Conservation (phyloP, 106 monocot genomes). For the Dendrobium officinale region DNA sequence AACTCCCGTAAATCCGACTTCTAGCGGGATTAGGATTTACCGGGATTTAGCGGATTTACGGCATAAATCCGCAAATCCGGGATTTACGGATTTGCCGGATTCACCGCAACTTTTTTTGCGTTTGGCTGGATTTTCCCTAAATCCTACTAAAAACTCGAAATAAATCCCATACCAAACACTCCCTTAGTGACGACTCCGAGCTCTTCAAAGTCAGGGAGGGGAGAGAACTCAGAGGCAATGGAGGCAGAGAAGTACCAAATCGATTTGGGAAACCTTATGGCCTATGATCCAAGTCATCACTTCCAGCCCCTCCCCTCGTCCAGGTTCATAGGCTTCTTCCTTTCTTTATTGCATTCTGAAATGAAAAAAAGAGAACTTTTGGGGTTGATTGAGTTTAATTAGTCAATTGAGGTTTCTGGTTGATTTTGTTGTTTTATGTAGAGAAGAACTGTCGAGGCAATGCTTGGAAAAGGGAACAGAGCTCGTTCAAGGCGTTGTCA, state of each 20-base stretch:
- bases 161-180: too few relatives aligned
- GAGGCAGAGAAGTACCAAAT: conserved; percentile 34
- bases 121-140: too few relatives aligned
- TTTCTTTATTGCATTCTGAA: neutral
- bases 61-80: too few relatives aligned
- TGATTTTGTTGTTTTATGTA: conserved; percentile 8
- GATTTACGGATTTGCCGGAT: too few relatives aligned
- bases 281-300: conserved; percentile 55
- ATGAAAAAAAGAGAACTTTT: neutral
- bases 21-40: too few relatives aligned
- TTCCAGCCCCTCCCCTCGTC: conserved; percentile 41
- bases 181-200: neutral
- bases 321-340: conserved; percentile 18
- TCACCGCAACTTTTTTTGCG: too few relatives aligned
- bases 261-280: conserved; percentile 83
- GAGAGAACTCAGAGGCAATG: conserved; percentile 1
- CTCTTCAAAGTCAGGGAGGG: too few relatives aligned
- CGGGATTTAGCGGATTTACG: too few relatives aligned
- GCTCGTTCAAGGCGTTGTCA: conserved; percentile 56
- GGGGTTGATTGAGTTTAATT: neutral
- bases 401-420: neutral
- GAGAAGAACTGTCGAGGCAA: conserved; percentile 40
- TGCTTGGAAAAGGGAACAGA: conserved; percentile 57
- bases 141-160: too few relatives aligned
- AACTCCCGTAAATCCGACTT: too few relatives aligned